Base-by-base conservation (phyloP, 805 yeast species). In the Jamesozyma lodderae region DNA sequence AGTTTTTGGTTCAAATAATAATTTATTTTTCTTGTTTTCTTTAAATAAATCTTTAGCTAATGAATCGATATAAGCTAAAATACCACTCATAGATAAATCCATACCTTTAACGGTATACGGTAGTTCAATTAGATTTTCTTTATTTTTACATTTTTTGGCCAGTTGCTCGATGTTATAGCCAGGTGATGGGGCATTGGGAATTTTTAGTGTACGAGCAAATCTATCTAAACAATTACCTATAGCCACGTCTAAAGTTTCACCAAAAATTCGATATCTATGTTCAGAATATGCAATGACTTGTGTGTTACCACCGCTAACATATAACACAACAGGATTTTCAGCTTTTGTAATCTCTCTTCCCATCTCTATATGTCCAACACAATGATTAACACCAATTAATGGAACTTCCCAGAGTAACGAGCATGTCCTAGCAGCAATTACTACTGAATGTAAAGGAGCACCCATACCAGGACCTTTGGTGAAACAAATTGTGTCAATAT, bases 381-480 rank as follows among this genome's bases (percentile, higher is more conserved):
- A 92, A 60, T 92, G 98, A 53, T 92, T 92, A 3, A 92, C 98
- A 0, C 97, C 97, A 6, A 92, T 80, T 23, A 92, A 60, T 0
- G 98, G 97, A 17, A 82, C 63, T 2, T 73, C 57, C 94, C 95
- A 86, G 47, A 90, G 55, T 48, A 81, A 77, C 7, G 86, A 68
- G 27, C 88, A 63, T 0, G 96, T 79, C 54, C 99, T 68, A 1
- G 98, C 97, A 1, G 94, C 94, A 35, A 92, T 70, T 3, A 81
- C 97, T 28, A 87, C 96, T 40, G 90, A 77, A 51, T 92, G 95
- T 37, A 92, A 64, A 0, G 99, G 99, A 1, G 97, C 97, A 2
- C 99, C 99, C 97, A 92, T 92, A 1, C 99, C 99, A 0, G 98
- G 99, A 4, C 98, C 98, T 61, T 83, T 94, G 1, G 98, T 92